Percentiles rank a stretch among this genome's conserved stretches.
These are phyloP conservation scores for Ensete ventricosum DNA, from an alignment of 176 grass and related monocot species.

Conservation along the genomic window DNA sequence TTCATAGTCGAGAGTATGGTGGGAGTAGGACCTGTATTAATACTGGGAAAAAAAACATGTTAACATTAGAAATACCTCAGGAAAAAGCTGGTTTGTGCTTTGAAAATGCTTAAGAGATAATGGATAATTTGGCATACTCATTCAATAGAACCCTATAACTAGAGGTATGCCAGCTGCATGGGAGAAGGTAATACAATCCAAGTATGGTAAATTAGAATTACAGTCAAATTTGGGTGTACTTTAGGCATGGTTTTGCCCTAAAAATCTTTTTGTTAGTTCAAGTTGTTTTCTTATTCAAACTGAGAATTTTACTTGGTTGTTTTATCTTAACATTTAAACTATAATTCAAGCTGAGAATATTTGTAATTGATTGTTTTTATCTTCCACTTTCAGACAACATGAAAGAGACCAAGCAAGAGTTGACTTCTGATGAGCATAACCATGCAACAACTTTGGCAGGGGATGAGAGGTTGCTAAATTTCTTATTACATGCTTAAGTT, in stretches of 20 bases:
- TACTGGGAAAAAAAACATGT: too few relatives aligned
- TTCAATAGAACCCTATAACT: neutral
- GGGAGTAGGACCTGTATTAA: too few relatives aligned
- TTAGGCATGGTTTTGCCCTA: neutral
- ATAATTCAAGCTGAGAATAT: neutral
- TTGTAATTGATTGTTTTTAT: neutral
- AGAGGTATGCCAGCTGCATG: neutral
- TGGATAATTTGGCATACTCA: neutral
- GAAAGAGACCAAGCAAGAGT: constrained; percentile 43
- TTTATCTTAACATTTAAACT: neutral
- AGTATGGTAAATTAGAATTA: neutral
- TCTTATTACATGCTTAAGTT: constrained; percentile 5
- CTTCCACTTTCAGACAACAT: constrained; percentile 54
- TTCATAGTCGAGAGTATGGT: too few relatives aligned
- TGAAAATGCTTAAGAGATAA: neutral
- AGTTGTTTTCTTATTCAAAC: too few relatives aligned
- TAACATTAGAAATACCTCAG: neutral
- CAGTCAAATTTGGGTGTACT: neutral
- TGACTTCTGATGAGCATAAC: neutral
- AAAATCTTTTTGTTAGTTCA: too few relatives aligned
- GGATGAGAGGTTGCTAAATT: constrained; percentile 17
- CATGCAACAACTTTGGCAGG: constrained; percentile 5
- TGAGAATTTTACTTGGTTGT: neutral
- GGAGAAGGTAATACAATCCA: neutral
- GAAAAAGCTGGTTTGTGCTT: neutral